Conservation (phyloP, 83 land plant genomes). For the Larix sibirica region DNA sequence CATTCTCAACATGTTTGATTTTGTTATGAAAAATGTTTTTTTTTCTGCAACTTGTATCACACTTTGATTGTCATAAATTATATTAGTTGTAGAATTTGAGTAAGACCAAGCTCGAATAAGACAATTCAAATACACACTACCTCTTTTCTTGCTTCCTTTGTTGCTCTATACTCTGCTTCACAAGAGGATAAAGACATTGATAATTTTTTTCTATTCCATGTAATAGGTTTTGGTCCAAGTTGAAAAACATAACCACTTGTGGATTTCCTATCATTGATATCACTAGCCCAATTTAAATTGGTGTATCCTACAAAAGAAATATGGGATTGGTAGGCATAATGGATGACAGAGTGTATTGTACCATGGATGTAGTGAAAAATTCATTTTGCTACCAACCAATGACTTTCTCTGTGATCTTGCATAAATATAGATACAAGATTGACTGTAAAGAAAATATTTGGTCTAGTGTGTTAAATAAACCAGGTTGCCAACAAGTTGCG, state of each 20-base stretch:
- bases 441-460: background rate
- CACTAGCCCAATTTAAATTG: background rate
- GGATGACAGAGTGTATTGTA: background rate
- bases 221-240: background rate
- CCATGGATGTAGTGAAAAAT: background rate
- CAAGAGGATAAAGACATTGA: background rate
- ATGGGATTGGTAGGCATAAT: background rate
- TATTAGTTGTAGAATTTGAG: background rate
- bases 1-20: background rate
- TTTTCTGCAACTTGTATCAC: background rate
- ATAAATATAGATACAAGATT: background rate
- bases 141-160: background rate
- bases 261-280: background rate
- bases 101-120: background rate
- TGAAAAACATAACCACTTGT: background rate
- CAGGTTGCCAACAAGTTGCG: background rate
- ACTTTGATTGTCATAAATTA: background rate
- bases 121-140: background rate
- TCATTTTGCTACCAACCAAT: background rate
- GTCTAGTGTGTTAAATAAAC: background rate
- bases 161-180: background rate
- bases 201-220: background rate
- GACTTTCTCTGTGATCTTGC: background rate
- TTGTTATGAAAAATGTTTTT: no score
- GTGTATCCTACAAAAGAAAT: background rate